These are phyloP conservation scores for Hemisphaericaspora xylofermentans DNA, from an alignment of 1,139 yeast species.

Conservation along the genomic window DNA sequence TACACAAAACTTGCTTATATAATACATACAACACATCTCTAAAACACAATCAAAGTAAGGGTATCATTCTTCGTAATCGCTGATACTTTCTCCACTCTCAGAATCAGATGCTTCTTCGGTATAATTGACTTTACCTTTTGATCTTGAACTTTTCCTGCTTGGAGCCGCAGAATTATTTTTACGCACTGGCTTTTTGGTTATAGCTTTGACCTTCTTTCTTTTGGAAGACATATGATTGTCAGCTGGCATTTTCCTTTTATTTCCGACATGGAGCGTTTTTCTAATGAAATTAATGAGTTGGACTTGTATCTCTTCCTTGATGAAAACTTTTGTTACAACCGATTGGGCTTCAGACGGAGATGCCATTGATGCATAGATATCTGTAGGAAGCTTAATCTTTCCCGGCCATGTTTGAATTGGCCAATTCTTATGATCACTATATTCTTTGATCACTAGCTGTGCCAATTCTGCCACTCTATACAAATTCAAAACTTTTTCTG, in stretches of 20 bases:
- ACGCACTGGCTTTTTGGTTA: slow-evolving; percentile 5
- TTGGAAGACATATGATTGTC: neutral
- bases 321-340: slow-evolving; percentile 46
- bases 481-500: slow-evolving; percentile 38
- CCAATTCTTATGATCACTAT: slow-evolving; percentile 64
- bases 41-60: neutral
- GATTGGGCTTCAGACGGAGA: slow-evolving; percentile 44
- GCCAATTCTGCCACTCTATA: slow-evolving; percentile 74
- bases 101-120: slow-evolving; percentile 23
- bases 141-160: slow-evolving; percentile 46
- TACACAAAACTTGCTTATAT: neutral
- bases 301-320: slow-evolving; percentile 43
- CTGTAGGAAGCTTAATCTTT: slow-evolving; percentile 63
- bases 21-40: slow-evolving; percentile 1
- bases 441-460: slow-evolving; percentile 61
- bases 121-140: slow-evolving; percentile 39
- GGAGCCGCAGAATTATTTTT: slow-evolving; percentile 16
- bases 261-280: slow-evolving; percentile 20
- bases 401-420: slow-evolving; percentile 81
- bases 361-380: slow-evolving; percentile 59
- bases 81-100: slow-evolving; percentile 16
- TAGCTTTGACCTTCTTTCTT: slow-evolving; percentile 1
- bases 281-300: slow-evolving; percentile 28
- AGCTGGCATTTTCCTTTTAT: slow-evolving; percentile 14
- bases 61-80: slow-evolving; percentile 5